A percentile compares a stretch with the other conserved stretches of the same genome.
These are phyloP conservation scores for Hysterium pulicare DNA, from an alignment of 2,329 filamentous ascomycete species.

Conservation along the genomic window DNA sequence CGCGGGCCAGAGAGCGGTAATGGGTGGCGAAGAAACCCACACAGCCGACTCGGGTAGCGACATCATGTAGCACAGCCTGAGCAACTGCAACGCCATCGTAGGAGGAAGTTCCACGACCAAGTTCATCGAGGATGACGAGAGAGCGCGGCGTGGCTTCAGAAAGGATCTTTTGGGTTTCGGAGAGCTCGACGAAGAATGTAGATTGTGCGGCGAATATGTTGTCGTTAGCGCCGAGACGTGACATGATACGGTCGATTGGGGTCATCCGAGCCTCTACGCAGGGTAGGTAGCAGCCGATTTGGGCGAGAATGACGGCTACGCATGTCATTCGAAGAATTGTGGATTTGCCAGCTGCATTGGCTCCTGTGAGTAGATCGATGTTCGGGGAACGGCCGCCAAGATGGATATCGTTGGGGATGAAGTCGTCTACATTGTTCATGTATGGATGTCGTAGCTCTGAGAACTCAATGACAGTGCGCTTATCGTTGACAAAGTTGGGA, in stretches of 20 bases:
- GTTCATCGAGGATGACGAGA: slow-evolving; percentile 92
- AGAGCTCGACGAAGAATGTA: slow-evolving; percentile 96
- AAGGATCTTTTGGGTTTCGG: slow-evolving; percentile 97
- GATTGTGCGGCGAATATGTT: slow-evolving; percentile 98
- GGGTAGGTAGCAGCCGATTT: slow-evolving; percentile 90
- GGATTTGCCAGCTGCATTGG: slow-evolving; percentile 96
- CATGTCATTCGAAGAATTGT: slow-evolving; percentile 97
- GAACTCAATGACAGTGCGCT: slow-evolving; percentile 86
- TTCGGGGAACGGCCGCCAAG: slow-evolving; percentile 79
- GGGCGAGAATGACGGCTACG: slow-evolving; percentile 93
- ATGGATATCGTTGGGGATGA: slow-evolving; percentile 91
- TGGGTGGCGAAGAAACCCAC: slow-evolving; percentile 97
- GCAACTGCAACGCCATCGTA: slow-evolving; percentile 97
- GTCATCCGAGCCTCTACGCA: slow-evolving; percentile 79
- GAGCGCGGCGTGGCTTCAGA: slow-evolving; percentile 90
- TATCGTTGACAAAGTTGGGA: slow-evolving; percentile 79
- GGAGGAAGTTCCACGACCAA: slow-evolving; percentile 89
- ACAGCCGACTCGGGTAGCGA: slow-evolving; percentile 89
- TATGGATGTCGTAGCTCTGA: slow-evolving; percentile 91
- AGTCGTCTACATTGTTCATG: slow-evolving; percentile 87
- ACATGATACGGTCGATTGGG: slow-evolving; percentile 97
- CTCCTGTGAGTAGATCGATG: slow-evolving; percentile 88
- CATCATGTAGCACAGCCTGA: slow-evolving; percentile 93
- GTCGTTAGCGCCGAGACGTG: slow-evolving; percentile 92
- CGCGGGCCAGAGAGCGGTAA: slow-evolving; percentile 88